A percentile compares a stretch with the other conserved stretches of the same genome.
Evolutionary conservation across 164 flowering plant genomes (phyloP).

Genomic region (Malania oleifera): DNA sequence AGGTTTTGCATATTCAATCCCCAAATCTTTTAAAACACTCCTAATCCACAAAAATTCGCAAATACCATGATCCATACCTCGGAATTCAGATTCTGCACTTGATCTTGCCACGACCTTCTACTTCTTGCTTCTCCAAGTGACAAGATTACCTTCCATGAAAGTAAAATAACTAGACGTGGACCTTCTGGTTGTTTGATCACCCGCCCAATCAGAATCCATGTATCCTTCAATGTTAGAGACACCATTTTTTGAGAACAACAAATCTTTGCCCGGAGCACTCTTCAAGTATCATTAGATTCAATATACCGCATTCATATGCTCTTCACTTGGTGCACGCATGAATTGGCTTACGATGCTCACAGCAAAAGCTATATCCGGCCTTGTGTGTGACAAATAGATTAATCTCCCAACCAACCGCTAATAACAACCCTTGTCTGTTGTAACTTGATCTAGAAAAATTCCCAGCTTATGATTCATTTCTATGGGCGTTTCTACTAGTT

Average conservation of each 20-base stretch:
- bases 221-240: slow-evolving; percentile 9
- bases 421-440: not conserved
- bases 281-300: not conserved
- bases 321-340: not conserved
- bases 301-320: not conserved
- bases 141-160: too few species aligned
- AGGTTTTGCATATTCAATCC: too few species aligned
- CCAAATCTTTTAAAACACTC: too few species aligned
- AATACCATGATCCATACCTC: too few species aligned
- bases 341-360: not conserved
- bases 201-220: slow-evolving; percentile 1
- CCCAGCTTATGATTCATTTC: not conserved
- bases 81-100: too few species aligned
- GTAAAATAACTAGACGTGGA: too few species aligned
- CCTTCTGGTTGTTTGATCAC: slow-evolving; percentile 14
- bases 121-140: too few species aligned
- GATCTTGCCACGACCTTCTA: too few species aligned
- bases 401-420: not conserved
- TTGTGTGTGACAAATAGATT: not conserved
- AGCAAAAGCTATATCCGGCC: not conserved
- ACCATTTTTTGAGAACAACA: not conserved
- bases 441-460: not conserved
- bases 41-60: too few species aligned
- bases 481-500: not conserved
- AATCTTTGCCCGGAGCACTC: not conserved